These are phyloP conservation scores for Lumnitzera racemosa DNA, from an alignment of 345 rosid species.

Conservation along the genomic window DNA sequence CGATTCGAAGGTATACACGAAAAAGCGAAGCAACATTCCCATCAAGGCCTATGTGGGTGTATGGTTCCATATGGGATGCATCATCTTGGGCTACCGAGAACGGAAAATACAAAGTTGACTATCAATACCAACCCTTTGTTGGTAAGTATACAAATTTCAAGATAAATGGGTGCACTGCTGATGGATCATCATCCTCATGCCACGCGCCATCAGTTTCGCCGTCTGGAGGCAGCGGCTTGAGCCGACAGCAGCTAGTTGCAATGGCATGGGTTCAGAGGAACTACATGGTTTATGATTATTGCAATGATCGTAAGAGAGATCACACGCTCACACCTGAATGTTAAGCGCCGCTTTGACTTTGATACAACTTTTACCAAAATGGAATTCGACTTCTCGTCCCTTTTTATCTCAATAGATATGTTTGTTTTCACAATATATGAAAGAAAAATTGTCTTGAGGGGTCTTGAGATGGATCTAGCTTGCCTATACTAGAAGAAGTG, in stretches of 20 bases:
- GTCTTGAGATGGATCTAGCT: slow-evolving; percentile 40
- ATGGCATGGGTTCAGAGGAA: slow-evolving; percentile 75
- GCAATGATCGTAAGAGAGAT: slow-evolving; percentile 71
- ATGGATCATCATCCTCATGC: slow-evolving; percentile 30
- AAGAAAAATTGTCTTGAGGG: slow-evolving; percentile 7
- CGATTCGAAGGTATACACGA: slow-evolving; percentile 62
- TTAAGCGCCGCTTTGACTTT: slow-evolving; percentile 5
- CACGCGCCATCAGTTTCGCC: slow-evolving; percentile 42
- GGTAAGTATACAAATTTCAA: slow-evolving; percentile 60
- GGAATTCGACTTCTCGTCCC: not conserved
- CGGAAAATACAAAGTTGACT: slow-evolving; percentile 75
- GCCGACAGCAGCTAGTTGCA: slow-evolving; percentile 46
- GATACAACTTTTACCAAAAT: not conserved
- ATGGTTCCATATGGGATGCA: slow-evolving; percentile 94
- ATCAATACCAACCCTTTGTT: slow-evolving; percentile 70
- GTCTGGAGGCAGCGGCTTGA: slow-evolving; percentile 29
- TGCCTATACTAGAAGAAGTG: slow-evolving; percentile 20
- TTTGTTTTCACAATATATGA: not conserved
- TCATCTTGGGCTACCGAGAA: slow-evolving; percentile 93
- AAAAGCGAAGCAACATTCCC: slow-evolving; percentile 69
- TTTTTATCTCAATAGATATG: too few species aligned
- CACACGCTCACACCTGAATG: slow-evolving; percentile 82
- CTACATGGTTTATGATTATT: slow-evolving; percentile 72
- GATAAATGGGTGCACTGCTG: slow-evolving; percentile 44
- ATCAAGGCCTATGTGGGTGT: slow-evolving; percentile 64